A percentile compares a stretch with the other conserved stretches of the same genome.
Conservation (phyloP, 345 rosid species). For the Populus pruinosa region DNA sequence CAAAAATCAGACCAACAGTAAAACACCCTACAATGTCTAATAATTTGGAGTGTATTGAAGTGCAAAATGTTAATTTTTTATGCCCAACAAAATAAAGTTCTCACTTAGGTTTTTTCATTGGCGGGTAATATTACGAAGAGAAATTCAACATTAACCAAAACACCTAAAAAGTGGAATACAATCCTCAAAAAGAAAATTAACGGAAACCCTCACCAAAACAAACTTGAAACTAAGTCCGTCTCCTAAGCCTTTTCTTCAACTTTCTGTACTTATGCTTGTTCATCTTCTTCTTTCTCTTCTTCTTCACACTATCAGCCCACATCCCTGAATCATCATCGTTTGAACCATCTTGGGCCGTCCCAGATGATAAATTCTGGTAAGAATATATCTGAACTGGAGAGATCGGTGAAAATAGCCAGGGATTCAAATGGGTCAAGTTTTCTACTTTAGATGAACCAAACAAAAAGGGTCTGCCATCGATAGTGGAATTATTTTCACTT, state of each 20-base stretch:
- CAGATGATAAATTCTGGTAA: constrained; percentile 21
- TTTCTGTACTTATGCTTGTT: constrained; percentile 73
- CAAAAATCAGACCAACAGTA: too few species aligned
- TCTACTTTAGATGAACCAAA: constrained; percentile 3
- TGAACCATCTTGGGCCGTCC: constrained; percentile 22
- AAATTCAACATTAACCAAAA: too few species aligned
- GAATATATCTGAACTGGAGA: constrained; percentile 34
- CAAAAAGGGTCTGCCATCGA: background rate
- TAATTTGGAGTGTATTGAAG: too few species aligned
- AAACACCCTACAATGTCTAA: too few species aligned
- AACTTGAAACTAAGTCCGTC: constrained; percentile 20
- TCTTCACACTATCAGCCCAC: constrained; percentile 89
- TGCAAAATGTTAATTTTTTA: too few species aligned
- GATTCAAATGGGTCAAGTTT: constrained; percentile 1
- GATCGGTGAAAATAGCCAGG: constrained; percentile 34
- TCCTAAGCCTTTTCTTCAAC: constrained; percentile 60
- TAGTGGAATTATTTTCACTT: background rate
- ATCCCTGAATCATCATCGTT: constrained; percentile 27
- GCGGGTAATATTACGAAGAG: too few species aligned
- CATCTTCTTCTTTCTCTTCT: constrained; percentile 99
- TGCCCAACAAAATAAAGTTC: too few species aligned
- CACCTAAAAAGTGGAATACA: too few species aligned
- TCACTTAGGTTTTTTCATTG: too few species aligned
- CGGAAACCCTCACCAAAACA: too few species aligned
- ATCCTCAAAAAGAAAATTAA: too few species aligned